Evolutionary conservation across 2,329 filamentous ascomycete genomes (phyloP), one percentile per base, ranked within the genome.

Genomic region (Botryosphaeria agaves): DNA sequence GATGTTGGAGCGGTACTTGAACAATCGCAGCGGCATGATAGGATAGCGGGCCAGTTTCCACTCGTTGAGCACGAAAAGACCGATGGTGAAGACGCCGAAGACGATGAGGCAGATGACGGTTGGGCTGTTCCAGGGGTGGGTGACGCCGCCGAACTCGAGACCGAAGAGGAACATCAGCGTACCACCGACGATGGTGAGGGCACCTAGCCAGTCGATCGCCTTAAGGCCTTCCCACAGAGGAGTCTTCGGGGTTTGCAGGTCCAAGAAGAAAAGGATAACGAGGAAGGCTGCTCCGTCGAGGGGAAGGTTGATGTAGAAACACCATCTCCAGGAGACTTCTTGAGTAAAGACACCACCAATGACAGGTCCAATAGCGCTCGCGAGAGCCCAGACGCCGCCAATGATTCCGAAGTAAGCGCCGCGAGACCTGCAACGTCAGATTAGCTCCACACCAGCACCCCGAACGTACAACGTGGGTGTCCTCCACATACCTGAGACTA

Each of bases 111-210:
- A 84, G 41, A 92, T 65, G 18, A 85, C 77, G 1, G 69, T 75
- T 2, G 77, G 62, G 0, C 78, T 85, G 31, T 56, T 54, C 83
- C 83, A 92, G 1, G 84, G 76, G 38, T 69, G 71, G 14, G 64
- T 62, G 30, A 83, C 68, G 29, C 82, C 84, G 32, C 84, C 85
- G 37, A 87, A 82, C 46, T 91, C 77, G 7, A 93, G 68, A 1
- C 83, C 85, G 25, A 93, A 71, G 3, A 93, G 69, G 39, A 92
- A 63, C 80, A 92, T 87, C 14, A 91, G 61, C 0, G 80, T 85
- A 14, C 76, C 81, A 25, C 77, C 78, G 15, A 85, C 66, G 46
- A 91, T 70, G 18, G 66, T 56, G 7, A 76, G 32, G 2, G 66
- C 71, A 1, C 78, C 79, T 5, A 68, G 41, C 72, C 72, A 76